Evolutionary conservation across 495 filamentous ascomycete genomes (phyloP), one percentile per base, ranked within the genome.

Genomic region (Apodospora peruviana): DNA sequence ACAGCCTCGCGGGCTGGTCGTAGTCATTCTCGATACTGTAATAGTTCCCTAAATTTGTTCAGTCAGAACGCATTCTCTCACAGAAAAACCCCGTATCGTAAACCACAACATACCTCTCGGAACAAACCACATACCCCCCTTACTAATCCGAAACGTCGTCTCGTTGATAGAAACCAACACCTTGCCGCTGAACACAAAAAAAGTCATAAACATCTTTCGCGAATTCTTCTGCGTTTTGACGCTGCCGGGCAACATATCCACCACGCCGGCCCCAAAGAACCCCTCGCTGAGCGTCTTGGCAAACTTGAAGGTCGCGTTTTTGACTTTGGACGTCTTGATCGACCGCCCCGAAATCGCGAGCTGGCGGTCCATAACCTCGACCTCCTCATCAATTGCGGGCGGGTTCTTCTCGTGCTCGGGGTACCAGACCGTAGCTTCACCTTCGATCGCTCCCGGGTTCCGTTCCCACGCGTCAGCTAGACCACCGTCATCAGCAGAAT

Each of bases 151-250:
- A 61, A 96, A 96, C 53, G 74, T 73, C n/a, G 81, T 87, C n/a
- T 85, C 84, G 51, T 86, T 86, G 11, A 97, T 79, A 40, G 80
- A 83, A 20, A 88, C 87, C 55, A 73, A 64, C 29, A 95, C 89
- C 41, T 82, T 77, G 5, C 93, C 93, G 18, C 74, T 65, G 48
- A 86, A 81, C 24, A 98, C 85, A 63, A 93, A 96, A 61, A 98
- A 96, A 0, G 86, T 84, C 84, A 97, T 88, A 54, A 95, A 90
- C 85, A 95, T 95, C 66, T 85, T 88, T 44, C 91, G 79, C 4
- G 85, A 83, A 58, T 95, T 96, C 74, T 97, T 98, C 16, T 81
- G 77, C 53, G 84, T 78, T 76, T 98, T 98, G 41, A 83, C 75
- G 16, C 83, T 83, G 3, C 85, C 84, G 2, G 88, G 83, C 5